A percentile compares a stretch with the other conserved stretches of the same genome.
These are phyloP conservation scores for Exophiala oligosperma DNA, from an alignment of 2,329 filamentous ascomycete genomes.

Conservation along the genomic window DNA sequence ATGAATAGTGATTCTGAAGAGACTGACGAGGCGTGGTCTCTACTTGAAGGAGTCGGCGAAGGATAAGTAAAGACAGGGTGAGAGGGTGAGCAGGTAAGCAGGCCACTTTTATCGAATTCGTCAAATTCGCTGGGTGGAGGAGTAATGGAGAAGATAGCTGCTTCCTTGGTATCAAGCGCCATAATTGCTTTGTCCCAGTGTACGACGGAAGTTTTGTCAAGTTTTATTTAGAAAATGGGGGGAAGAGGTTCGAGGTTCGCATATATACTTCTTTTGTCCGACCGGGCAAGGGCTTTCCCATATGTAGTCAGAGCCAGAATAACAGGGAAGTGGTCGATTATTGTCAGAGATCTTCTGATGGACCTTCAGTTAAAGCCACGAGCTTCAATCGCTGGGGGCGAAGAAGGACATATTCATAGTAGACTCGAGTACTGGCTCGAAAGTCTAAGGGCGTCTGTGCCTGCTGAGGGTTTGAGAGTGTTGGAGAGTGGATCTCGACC, in stretches of 20 bases:
- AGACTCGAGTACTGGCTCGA: slow-evolving; percentile 1
- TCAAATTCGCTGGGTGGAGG: slow-evolving; percentile 29
- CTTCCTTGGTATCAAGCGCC: slow-evolving; percentile 22
- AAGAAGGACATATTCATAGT: slow-evolving; percentile 24
- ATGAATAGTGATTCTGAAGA: slow-evolving; percentile 25
- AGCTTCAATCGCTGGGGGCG: slow-evolving; percentile 14
- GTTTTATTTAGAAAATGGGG: neutral
- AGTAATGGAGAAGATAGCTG: slow-evolving; percentile 26
- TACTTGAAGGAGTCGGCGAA: slow-evolving; percentile 28
- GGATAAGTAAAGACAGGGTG: slow-evolving; percentile 26
- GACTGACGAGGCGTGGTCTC: slow-evolving; percentile 21
- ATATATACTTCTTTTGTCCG: slow-evolving; percentile 12
- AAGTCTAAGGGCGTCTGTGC: neutral
- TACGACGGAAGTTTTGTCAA: neutral
- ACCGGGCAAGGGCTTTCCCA: neutral
- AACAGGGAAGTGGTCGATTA: neutral
- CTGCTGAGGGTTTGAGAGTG: slow-evolving; percentile 11
- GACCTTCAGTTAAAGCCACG: slow-evolving; percentile 6
- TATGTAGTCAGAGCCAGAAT: neutral
- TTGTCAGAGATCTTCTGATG: slow-evolving; percentile 8
- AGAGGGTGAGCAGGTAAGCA: slow-evolving; percentile 27
- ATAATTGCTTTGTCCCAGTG: slow-evolving; percentile 8
- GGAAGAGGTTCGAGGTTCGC: slow-evolving; percentile 1
- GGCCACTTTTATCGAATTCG: slow-evolving; percentile 26
- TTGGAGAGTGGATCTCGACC: slow-evolving; percentile 4